Evolutionary conservation across 768 basidiomycete genomes (phyloP), one percentile per base, ranked within the genome.

Genomic region (Suillus subalutaceus): DNA sequence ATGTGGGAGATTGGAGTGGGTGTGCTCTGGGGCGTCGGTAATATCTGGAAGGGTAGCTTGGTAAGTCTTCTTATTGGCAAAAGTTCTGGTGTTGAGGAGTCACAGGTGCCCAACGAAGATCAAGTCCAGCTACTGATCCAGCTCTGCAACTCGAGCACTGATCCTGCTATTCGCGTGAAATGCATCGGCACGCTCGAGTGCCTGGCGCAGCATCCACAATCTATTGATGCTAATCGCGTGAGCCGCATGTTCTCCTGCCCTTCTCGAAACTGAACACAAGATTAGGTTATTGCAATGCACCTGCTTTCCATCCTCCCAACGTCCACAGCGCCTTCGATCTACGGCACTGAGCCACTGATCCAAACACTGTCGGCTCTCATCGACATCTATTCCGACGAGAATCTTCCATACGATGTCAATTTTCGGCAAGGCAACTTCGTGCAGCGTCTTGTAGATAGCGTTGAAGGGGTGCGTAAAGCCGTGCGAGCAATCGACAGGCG

Each of bases 331-430:
- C 74, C 81, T 1, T 80, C 85, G 6, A 73, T 81, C 26, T 78
- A 80, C 63, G 84, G 82, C 63, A 85, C 86, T 0, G 93, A 96
- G 73, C 84, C 90, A 0, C 81, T 91, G 62, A 83, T 97, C 32
- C 93, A 96, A 71, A 87, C 88, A 1, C 81, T 86, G 10, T 94
- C 95, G 16, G 92, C 92, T 32, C 80, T 97, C 55, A 92, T 97
- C 65, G 96, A 97, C 74, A 93, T 97, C 62, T 98, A 92, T 75
- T 93, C 95, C 4, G 96, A 98, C 78, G 96, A 98, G 77, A 83
- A 78, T 9, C 76, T 87, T 63, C 84, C 90, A 0, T 95, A 92
- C 73, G 96, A 98, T 74, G 73, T 87, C 65, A 93, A 93, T 74
- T 96, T 95, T 81, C 84, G 87, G 52, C 79, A 88, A 64, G 86